Conservation (phyloP, 805 yeast genomes). For the Saturnispora ahearnii region DNA sequence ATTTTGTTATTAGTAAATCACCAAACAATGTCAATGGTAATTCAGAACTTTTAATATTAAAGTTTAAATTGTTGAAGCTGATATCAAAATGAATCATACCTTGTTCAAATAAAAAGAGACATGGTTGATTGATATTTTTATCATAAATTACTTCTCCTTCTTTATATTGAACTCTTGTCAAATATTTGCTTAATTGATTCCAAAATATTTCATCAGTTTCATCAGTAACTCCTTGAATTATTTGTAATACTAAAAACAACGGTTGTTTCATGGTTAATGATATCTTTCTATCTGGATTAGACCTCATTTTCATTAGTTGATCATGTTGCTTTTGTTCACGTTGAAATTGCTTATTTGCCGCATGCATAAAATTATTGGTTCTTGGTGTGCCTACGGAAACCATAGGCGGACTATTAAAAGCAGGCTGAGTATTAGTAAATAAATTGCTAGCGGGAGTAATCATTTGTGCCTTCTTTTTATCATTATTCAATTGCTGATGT, state of each 20-base stretch:
- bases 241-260: constrained; percentile 52
- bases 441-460: constrained; percentile 1
- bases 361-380: constrained; percentile 42
- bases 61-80: constrained; percentile 30
- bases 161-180: constrained; percentile 29
- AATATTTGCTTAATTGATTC: constrained; percentile 50
- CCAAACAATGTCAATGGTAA: constrained; percentile 74
- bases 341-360: constrained; percentile 37
- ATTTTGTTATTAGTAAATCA: constrained; percentile 35
- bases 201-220: constrained; percentile 47
- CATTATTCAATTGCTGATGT: neutral
- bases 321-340: constrained; percentile 27
- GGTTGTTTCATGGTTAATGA: constrained; percentile 31
- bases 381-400: constrained; percentile 42
- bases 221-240: constrained; percentile 51
- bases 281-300: constrained; percentile 6
- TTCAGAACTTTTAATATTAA: constrained; percentile 30
- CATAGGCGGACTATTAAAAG: constrained; percentile 1
- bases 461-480: constrained; percentile 14
- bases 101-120: constrained; percentile 46
- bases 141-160: constrained; percentile 38
- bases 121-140: constrained; percentile 36
- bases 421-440: constrained; percentile 7
- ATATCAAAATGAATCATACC: constrained; percentile 43
- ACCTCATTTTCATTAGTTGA: constrained; percentile 13